Base-by-base conservation (phyloP, 176 grass and related monocot genomes). In the Tillandsia leiboldiana region DNA sequence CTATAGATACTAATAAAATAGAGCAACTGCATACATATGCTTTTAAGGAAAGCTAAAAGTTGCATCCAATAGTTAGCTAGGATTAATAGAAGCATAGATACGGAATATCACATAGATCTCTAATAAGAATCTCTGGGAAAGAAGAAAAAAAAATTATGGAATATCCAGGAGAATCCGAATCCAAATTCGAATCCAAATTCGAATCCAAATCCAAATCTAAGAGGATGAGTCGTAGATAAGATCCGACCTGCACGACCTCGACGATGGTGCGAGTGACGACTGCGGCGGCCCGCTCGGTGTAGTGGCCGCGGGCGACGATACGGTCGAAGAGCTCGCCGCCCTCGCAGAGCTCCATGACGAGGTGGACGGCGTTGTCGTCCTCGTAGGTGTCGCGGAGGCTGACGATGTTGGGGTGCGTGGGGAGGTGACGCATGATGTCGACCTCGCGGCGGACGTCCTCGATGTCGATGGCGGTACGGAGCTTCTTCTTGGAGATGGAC, bases 311-410 rank as follows among this genome's bases (percentile, higher is more conserved):
- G 1, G 84, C 91, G 2, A 96, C 91, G 72, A 96, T 96, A 27
- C 91, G 61, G 70, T 96, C 91, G 11, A 96, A 96, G 47, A 96
- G 80, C 76, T 96, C 91, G 24, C 91, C 91, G 10, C 91, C 91
- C 68, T 90, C 79, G 67, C 91, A 96, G 49, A 96, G 87, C 80
- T 96, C 91, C 91, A 96, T 96, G 15, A 96, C 91, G 48, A 96
- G 67, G 80, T 96, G 82, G 51, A 96, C 91, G 53, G 87, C 91
- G 56, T 65, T 82, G 63, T 90, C 84, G 65, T 96, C 91, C 80
- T 96, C 91, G 77, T 90, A 96, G 0, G 84, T 83, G 75, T 96
- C 91, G 71, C 83, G 74, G 56, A 96, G 82, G 9, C 72, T 90
- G 80, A 96, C 91, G 58, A 96, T 85, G 80, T 96, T 90, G 0